These are phyloP conservation scores for Lachnellula occidentalis DNA, from an alignment of 2,329 filamentous ascomycete species.

Conservation along the genomic window DNA sequence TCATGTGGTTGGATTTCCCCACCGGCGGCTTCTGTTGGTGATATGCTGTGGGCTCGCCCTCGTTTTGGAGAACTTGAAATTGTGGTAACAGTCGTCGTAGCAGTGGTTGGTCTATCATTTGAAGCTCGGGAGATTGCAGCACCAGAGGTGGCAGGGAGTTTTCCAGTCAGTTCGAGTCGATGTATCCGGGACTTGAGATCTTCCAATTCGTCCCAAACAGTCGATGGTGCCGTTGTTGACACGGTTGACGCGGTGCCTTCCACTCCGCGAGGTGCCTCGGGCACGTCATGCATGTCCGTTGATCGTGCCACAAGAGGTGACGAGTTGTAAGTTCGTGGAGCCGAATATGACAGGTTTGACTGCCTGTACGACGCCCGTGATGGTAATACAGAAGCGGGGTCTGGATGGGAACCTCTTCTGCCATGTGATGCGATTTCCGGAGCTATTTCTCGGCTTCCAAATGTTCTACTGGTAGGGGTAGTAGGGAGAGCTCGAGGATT, in stretches of 20 bases:
- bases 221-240: slow-evolving; percentile 84
- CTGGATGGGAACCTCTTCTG: slow-evolving; percentile 24
- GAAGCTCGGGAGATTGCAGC: slow-evolving; percentile 59
- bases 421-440: slow-evolving; percentile 25
- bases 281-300: slow-evolving; percentile 36
- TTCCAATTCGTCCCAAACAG: slow-evolving; percentile 95
- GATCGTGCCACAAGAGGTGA: slow-evolving; percentile 52
- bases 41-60: slow-evolving; percentile 44
- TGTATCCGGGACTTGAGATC: slow-evolving; percentile 91
- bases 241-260: slow-evolving; percentile 81
- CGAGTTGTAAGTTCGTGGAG: slow-evolving; percentile 40
- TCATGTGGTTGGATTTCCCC: slow-evolving; percentile 44
- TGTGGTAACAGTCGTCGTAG: slow-evolving; percentile 85
- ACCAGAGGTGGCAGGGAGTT: slow-evolving; percentile 75
- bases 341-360: slow-evolving; percentile 30
- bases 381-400: slow-evolving; percentile 16
- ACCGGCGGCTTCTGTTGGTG: slow-evolving; percentile 41
- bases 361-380: slow-evolving; percentile 28
- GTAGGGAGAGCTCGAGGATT: slow-evolving; percentile 25
- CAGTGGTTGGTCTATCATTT: slow-evolving; percentile 81
- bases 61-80: slow-evolving; percentile 86
- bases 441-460: slow-evolving; percentile 21
- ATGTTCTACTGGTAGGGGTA: slow-evolving; percentile 19
- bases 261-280: slow-evolving; percentile 39
- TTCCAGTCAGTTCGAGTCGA: slow-evolving; percentile 83